These are phyloP conservation scores for Calonectria multiphialidica DNA, from an alignment of 2,329 filamentous ascomycete genomes.

Conservation along the genomic window DNA sequence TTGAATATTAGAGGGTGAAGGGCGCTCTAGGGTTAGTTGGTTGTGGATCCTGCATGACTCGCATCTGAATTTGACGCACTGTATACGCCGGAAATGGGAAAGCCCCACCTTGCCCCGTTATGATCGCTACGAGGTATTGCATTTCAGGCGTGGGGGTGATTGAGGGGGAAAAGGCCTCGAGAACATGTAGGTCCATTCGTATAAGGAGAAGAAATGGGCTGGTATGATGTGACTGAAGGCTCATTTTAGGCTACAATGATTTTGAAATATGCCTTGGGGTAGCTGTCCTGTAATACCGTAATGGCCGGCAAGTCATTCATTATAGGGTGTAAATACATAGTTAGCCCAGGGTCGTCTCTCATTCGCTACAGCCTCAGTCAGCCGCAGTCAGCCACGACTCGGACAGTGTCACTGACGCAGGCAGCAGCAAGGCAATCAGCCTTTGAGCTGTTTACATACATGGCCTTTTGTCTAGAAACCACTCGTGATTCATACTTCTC, in stretches of 20 bases:
- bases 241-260: neutral
- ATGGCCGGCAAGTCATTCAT: neutral
- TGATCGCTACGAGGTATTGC: neutral
- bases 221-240: neutral
- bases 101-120: neutral
- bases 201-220: neutral
- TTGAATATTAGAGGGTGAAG: no score
- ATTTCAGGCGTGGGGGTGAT: neutral
- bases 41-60: no score
- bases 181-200: no score
- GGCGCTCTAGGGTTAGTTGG: no score
- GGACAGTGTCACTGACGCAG: neutral
- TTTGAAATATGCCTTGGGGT: neutral
- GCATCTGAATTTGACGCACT: no score
- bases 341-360: neutral
- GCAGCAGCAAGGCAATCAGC: neutral
- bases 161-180: neutral
- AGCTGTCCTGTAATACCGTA: neutral
- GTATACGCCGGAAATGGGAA: no score
- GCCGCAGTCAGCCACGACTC: neutral
- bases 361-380: neutral
- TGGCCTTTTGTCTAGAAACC: neutral
- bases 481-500: neutral
- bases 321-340: neutral
- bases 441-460: neutral